Percentiles rank a stretch among this genome's conserved stretches.
phyloP scores from a whole-genome alignment of 257 asterid species.

The Nemophila menziesii region DNA sequence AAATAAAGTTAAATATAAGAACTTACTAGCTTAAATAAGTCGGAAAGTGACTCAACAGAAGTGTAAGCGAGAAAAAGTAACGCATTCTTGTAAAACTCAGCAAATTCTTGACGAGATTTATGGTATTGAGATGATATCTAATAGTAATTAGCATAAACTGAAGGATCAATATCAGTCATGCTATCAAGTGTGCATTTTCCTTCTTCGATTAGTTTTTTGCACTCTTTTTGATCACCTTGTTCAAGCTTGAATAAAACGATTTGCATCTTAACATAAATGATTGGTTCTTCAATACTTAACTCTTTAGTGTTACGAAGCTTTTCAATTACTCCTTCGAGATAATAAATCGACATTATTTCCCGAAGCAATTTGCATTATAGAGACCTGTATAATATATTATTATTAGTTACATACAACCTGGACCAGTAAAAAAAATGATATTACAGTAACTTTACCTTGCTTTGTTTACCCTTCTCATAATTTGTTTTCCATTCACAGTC shows the following conservation, averaged over 20 bases:
- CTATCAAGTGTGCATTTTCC: conserved; percentile 87
- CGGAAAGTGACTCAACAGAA: conserved; percentile 77
- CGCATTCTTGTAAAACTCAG: conserved; percentile 88
- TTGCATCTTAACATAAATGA: conserved; percentile 83
- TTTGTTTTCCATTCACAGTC: conserved; percentile 98
- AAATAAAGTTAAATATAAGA: background rate
- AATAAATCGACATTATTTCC: conserved; percentile 55
- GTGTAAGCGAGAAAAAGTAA: conserved; percentile 91
- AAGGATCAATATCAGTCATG: conserved; percentile 98
- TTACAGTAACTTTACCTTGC: conserved; percentile 56
- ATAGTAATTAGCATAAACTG: conserved; percentile 85
- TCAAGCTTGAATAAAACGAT: conserved; percentile 68
- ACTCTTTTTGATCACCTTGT: conserved; percentile 74
- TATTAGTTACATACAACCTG: background rate
- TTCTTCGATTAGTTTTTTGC: conserved; percentile 77
- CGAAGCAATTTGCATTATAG: conserved; percentile 94
- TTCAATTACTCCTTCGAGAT: conserved; percentile 88
- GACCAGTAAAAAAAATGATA: too few relatives aligned
- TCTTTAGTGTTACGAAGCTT: conserved; percentile 78
- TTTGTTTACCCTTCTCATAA: conserved; percentile 65
- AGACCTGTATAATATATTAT: conserved; percentile 48
- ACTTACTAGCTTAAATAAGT: conserved; percentile 81
- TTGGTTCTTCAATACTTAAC: conserved; percentile 74
- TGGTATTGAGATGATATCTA: conserved; percentile 91
- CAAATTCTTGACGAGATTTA: conserved; percentile 80